Evolutionary conservation across 306 rosid genomes (phyloP).

Genomic region (Elaeagnus macrophylla): DNA sequence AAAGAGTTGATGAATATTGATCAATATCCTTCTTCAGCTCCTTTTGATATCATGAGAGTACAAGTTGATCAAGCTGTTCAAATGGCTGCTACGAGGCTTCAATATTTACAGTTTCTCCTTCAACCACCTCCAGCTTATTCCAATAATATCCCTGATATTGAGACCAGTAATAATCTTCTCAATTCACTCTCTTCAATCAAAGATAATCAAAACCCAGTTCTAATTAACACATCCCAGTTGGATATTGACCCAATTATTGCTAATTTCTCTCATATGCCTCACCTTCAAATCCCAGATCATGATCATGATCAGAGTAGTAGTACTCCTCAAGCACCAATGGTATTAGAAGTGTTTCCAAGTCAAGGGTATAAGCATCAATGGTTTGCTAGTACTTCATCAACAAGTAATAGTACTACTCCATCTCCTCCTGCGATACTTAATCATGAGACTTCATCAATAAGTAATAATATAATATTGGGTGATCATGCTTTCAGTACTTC

Average conservation of each 20-base stretch:
- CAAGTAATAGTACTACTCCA: too few species aligned
- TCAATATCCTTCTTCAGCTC: slow-evolving; percentile 16
- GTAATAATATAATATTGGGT: too few species aligned
- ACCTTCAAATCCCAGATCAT: slow-evolving; percentile 14
- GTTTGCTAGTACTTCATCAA: too few species aligned
- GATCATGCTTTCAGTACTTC: too few species aligned
- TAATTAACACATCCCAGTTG: slow-evolving; percentile 5
- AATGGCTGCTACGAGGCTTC: slow-evolving; percentile 30
- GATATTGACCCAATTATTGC: slow-evolving; percentile 24
- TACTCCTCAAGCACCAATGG: slow-evolving; percentile 10
- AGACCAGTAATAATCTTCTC: slow-evolving; percentile 27
- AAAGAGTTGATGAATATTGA: slow-evolving; percentile 41
- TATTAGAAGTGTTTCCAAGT: neutral
- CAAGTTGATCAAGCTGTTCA: slow-evolving; percentile 48
- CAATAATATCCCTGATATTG: neutral
- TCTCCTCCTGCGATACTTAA: too few species aligned
- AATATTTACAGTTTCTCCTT: slow-evolving; percentile 40
- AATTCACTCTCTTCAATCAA: slow-evolving; percentile 24
- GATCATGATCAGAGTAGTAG: neutral
- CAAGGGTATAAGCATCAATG: too few species aligned
- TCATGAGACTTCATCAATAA: too few species aligned
- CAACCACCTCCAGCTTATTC: slow-evolving; percentile 26
- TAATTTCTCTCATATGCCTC: slow-evolving; percentile 50
- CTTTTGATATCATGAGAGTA: slow-evolving; percentile 27
- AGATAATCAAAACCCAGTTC: slow-evolving; percentile 17